phyloP scores from a whole-genome alignment of 352 stramenopile genomes.

The Phytophthora boehmeriae region DNA sequence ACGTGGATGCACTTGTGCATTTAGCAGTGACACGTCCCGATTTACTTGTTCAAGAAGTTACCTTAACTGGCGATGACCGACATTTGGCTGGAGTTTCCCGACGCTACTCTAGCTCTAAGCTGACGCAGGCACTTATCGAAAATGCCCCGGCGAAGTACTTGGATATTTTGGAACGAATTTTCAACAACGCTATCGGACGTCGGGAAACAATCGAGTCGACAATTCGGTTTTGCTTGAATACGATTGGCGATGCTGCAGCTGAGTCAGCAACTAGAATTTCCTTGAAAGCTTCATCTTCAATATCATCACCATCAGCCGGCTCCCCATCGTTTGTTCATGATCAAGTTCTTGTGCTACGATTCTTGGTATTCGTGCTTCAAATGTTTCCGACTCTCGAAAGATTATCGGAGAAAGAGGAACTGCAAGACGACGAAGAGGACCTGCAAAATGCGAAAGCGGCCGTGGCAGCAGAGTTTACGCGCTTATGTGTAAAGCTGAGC shows the following conservation, averaged over 20 bases:
- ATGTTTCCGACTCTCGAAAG: slow-evolving; percentile 55
- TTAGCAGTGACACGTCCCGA: slow-evolving; percentile 68
- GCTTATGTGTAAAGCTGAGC: slow-evolving; percentile 57
- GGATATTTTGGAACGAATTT: slow-evolving; percentile 64
- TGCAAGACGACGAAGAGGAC: slow-evolving; percentile 75
- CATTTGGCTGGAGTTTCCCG: not conserved
- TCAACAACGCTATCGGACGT: slow-evolving; percentile 50
- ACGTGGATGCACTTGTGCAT: slow-evolving; percentile 54
- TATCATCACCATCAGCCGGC: not conserved
- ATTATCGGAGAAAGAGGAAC: slow-evolving; percentile 63
- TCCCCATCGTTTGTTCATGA: slow-evolving; percentile 31
- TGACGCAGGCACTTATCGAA: slow-evolving; percentile 53
- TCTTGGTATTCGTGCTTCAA: slow-evolving; percentile 69
- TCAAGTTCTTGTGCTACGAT: slow-evolving; percentile 60
- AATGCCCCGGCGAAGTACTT: slow-evolving; percentile 49
- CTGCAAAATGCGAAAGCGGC: slow-evolving; percentile 47
- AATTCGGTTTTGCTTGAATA: slow-evolving; percentile 60
- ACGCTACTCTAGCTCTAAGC: slow-evolving; percentile 43
- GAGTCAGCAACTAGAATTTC: slow-evolving; percentile 44
- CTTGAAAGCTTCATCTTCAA: slow-evolving; percentile 15
- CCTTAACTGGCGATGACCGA: slow-evolving; percentile 1
- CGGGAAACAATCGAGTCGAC: slow-evolving; percentile 61
- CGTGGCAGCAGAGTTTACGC: slow-evolving; percentile 57
- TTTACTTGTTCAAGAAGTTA: slow-evolving; percentile 47
- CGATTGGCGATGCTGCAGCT: slow-evolving; percentile 46